Evolutionary conservation across 495 filamentous ascomycete species (phyloP).

Genomic region (Penicillium simplicissimum): DNA sequence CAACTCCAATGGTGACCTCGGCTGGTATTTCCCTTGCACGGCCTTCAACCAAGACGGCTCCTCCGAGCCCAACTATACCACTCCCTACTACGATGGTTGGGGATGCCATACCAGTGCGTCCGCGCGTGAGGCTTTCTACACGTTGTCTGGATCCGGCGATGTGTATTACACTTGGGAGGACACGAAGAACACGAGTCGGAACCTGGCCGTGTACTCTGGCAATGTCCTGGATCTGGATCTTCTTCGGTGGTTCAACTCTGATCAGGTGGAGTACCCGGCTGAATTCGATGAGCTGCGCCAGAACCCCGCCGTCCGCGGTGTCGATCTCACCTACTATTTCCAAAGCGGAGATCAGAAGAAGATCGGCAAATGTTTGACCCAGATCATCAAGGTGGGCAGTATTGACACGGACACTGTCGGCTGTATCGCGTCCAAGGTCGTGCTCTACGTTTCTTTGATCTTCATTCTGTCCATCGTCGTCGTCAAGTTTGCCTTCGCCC

Average conservation of each 20-base stretch:
- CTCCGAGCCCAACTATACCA: constrained; percentile 68
- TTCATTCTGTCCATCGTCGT: constrained; percentile 90
- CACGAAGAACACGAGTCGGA: constrained; percentile 82
- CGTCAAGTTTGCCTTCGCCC: constrained; percentile 84
- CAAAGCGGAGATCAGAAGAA: constrained; percentile 74
- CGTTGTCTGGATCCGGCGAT: constrained; percentile 57
- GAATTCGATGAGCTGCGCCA: constrained; percentile 77
- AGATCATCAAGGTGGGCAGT: constrained; percentile 93
- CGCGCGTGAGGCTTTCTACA: constrained; percentile 75
- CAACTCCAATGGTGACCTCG: constrained; percentile 70
- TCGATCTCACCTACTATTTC: constrained; percentile 86
- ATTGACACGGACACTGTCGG: constrained; percentile 96
- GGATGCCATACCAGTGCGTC: constrained; percentile 77
- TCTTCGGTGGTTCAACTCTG: constrained; percentile 83
- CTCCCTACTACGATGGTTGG: constrained; percentile 78
- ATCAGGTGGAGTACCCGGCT: constrained; percentile 75
- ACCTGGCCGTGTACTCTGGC: constrained; percentile 90
- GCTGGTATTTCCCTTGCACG: constrained; percentile 96
- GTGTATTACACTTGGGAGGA: constrained; percentile 98
- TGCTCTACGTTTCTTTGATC: constrained; percentile 89
- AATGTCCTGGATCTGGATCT: constrained; percentile 93
- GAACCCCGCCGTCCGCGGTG: constrained; percentile 77
- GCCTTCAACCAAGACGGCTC: constrained; percentile 94
- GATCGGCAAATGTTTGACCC: constrained; percentile 78
- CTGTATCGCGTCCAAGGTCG: constrained; percentile 96